Conservation (phyloP, 1,139 yeast species). For the Yamadazyma sp. region DNA sequence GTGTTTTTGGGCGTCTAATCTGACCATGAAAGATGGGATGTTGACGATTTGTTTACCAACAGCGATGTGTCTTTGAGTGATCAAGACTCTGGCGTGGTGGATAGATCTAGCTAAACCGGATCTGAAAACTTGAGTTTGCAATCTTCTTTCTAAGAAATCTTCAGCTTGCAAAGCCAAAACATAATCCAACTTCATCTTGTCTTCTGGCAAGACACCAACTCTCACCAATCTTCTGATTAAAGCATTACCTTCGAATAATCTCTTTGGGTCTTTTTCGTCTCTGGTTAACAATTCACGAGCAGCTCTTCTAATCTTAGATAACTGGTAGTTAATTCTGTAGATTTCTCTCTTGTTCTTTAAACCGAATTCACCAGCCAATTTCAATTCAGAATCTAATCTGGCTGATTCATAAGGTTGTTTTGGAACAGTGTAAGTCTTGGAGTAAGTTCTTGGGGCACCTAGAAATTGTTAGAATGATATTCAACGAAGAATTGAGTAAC, state of each 20-base stretch:
- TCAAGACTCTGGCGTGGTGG: conserved; percentile 99
- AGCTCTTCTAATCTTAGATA: conserved; percentile 99
- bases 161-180: conserved; percentile 97
- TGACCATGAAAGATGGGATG: conserved; percentile 99
- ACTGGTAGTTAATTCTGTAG: conserved; percentile 98
- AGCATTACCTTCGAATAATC: conserved; percentile 99
- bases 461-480: conserved; percentile 15
- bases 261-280: conserved; percentile 99
- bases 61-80: conserved; percentile 98
- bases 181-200: conserved; percentile 99
- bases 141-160: conserved; percentile 99
- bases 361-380: conserved; percentile 99
- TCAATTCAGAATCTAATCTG: conserved; percentile 98
- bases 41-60: conserved; percentile 99
- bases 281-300: conserved; percentile 99
- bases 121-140: conserved; percentile 99
- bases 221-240: conserved; percentile 97
- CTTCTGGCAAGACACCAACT: conserved; percentile 98
- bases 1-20: conserved; percentile 99
- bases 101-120: conserved; percentile 99
- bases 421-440: conserved; percentile 99
- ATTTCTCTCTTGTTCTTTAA: conserved; percentile 99
- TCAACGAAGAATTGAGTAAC: neutral
- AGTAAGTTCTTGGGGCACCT: conserved; percentile 99
- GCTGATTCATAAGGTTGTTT: conserved; percentile 98